Base-by-base conservation (phyloP, 352 stramenopile species). In the Globisporangium barbulae region DNA sequence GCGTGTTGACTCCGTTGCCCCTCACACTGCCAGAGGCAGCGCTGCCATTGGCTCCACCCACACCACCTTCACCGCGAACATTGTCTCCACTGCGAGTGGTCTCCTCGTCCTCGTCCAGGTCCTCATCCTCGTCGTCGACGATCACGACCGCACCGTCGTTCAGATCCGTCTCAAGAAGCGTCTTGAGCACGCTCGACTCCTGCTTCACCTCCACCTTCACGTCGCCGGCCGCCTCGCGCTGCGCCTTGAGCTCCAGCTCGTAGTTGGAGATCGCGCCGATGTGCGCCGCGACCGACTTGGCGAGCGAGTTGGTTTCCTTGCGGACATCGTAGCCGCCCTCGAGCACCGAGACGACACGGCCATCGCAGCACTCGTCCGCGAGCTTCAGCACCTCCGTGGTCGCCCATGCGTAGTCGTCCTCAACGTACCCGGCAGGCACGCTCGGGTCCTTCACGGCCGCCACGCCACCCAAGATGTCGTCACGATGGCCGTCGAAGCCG, bases 291-390 rank as follows among this genome's bases (percentile, higher is more conserved):
- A 93, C 83, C 13, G 86, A 94, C 66, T 89, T 90, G 59, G 86
- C 86, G 45, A 95, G 64, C 61, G 84, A 88, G 58, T 93, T 93
- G 7, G 86, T 95, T 64, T 93, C 83, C 42, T 76, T 76, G 35
- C 80, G 83, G 39, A 93, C 83, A 39, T 93, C 85, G 68, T 94
- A 96, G 25, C 88, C 88, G 33, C 88, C 88, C 59, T 96, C 88
- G n/a, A 96, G 68, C 44, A 96, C 86, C 6, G 88, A 96, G 35
- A 96, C 69, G 5, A 96, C 75, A 13, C 85, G 81, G 30, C 88
- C 88, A 52, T 93, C 74, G 53, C 87, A 96, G 61, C 87, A 87
- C 37, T 90, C 79, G 41, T 81, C 76, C 2, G 85, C 85, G 21
- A 94, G 53, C 68, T 88, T 83, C 21, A 94, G 75, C 49, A 93